Evolutionary conservation across 495 filamentous ascomycete species (phyloP).

Genomic region (Podospora appendiculata): DNA sequence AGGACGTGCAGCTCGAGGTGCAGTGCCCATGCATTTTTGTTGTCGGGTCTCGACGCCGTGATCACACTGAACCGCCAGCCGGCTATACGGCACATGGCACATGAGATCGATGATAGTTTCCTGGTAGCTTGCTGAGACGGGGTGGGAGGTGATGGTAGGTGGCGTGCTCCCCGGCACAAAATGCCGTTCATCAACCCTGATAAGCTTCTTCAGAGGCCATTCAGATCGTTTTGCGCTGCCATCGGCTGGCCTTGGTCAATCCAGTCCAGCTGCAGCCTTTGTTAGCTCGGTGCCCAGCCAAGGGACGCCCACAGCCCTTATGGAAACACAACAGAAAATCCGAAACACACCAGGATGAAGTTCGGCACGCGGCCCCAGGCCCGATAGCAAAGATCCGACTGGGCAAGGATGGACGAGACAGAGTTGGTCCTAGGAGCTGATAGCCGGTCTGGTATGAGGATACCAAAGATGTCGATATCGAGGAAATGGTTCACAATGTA

Average conservation of each 20-base stretch:
- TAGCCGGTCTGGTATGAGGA: conserved; percentile 43
- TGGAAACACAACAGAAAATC: neutral
- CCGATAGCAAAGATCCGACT: conserved; percentile 55
- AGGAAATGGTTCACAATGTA: conserved; percentile 85
- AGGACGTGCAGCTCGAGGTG: too few species aligned
- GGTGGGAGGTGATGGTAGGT: too few species aligned
- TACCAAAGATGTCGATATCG: conserved; percentile 53
- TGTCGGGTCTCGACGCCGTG: neutral
- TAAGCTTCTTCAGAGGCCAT: conserved; percentile 33
- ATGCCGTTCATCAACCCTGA: too few species aligned
- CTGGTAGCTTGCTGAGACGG: too few species aligned
- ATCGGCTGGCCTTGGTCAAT: conserved; percentile 35
- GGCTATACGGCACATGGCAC: neutral
- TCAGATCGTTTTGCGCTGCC: conserved; percentile 32
- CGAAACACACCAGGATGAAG: conserved; percentile 58
- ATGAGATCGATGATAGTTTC: neutral
- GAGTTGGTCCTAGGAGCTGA: conserved; percentile 60
- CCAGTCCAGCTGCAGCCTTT: conserved; percentile 15
- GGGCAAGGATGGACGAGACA: conserved; percentile 54
- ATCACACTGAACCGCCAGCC: neutral
- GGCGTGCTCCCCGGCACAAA: too few species aligned
- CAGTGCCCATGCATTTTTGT: too few species aligned
- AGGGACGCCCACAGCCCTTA: too few species aligned
- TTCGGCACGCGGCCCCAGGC: conserved; percentile 62
- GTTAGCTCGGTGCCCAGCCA: neutral